Evolutionary conservation across 306 rosid genomes (phyloP).

Genomic region (Sindora glabra): DNA sequence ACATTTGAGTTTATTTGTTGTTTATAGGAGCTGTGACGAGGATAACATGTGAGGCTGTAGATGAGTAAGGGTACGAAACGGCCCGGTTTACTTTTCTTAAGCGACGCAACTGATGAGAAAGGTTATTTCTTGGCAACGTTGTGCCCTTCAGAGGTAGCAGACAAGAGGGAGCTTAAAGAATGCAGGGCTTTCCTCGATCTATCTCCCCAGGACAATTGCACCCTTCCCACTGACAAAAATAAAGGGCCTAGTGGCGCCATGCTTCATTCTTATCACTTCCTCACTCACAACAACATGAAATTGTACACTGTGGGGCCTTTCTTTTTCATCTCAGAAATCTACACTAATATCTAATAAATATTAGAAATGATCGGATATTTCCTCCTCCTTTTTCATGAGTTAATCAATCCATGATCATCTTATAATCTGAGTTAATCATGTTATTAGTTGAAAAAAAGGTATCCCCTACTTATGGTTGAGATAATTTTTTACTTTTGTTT

Average conservation of each 20-base stretch:
- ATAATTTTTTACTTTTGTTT: no score
- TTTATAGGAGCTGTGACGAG: slow-evolving; percentile 38
- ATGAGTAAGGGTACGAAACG: slow-evolving; percentile 30
- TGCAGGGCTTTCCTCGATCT: slow-evolving; percentile 41
- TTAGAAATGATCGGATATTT: no score
- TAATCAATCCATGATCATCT: no score
- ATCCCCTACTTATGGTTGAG: no score
- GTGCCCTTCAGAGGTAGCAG: slow-evolving; percentile 25
- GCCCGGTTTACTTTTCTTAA: slow-evolving; percentile 31
- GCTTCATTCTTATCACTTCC: slow-evolving; percentile 34
- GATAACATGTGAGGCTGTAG: slow-evolving; percentile 33
- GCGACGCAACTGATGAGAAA: slow-evolving; percentile 26
- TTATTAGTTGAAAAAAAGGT: no score
- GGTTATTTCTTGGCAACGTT: slow-evolving; percentile 55
- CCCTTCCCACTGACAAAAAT: slow-evolving; percentile 34
- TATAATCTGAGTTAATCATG: no score
- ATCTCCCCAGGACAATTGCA: slow-evolving; percentile 35
- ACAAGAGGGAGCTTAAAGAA: slow-evolving; percentile 18
- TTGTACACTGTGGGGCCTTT: slow-evolving; percentile 44
- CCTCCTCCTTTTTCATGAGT: no score
- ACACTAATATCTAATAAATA: no score
- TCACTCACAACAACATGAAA: slow-evolving; percentile 26
- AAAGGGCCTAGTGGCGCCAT: slow-evolving; percentile 34
- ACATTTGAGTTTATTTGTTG: neutral
- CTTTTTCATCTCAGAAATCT: slow-evolving; percentile 11